Base-by-base conservation (phyloP, 140 eudicot genomes). In the Ambrosia hybrid region DNA sequence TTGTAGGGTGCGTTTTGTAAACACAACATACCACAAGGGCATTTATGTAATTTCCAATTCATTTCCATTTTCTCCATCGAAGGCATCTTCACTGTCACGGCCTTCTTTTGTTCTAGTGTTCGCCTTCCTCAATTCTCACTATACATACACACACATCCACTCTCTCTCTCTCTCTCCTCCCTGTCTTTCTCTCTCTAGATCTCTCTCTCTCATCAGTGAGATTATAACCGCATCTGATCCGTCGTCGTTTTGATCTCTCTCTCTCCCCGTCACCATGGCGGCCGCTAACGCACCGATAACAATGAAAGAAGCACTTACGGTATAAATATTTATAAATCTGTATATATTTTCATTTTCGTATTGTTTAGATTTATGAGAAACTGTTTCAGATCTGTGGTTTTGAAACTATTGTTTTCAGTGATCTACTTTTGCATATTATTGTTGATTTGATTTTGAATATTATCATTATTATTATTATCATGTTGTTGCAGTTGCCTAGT, bases 221-320 rank as follows among this genome's bases (percentile, higher is more conserved):
- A 65, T 72, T 70, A 72, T 11, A 55, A 78, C 69, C 73, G 70
- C 73, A 78, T 81, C 75, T 74, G 80, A 80, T 83, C 87, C 63
- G 57, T 67, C 75, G 71, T 21, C 51, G 76, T 43, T 83, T 64
- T 70, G 78, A 75, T 67, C 85, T 75, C 56, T 51, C 34, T 79
- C 56, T 51, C 34, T 51, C 62, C 83, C 74, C 91, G 72, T 77
- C 82, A 79, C 82, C 84, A 89, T 92, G 98, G 96, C 96, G 88
- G 95, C 98, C 68, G 96, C 96, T 41, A 92, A 89, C 70, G 98
- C 98, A 36, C 98, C 98, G 89, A 89, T 92, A 82, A 83, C 91
- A 52, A 92, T 92, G 95, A 87, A 87, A 68, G 98, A 92, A 79
- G 83, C 95, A 73, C 95, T 92, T 51, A 92, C 98, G 98, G 98